Conservation (phyloP, 2,329 filamentous ascomycete genomes). For the Neopestalotiopsis clavispora region DNA sequence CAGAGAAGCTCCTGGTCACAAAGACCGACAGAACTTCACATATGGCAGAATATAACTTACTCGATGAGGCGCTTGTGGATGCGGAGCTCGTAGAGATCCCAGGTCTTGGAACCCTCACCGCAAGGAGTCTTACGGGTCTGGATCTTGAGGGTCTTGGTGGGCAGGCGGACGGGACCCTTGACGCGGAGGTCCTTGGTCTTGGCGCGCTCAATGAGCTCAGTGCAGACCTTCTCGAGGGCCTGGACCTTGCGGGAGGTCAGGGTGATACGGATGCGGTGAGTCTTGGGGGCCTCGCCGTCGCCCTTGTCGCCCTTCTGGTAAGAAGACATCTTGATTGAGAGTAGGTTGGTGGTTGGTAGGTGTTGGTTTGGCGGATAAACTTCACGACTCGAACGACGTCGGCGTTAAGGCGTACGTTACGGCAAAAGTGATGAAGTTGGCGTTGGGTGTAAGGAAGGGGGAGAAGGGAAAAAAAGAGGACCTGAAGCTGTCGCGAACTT, state of each 20-base stretch:
- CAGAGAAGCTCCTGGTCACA: no score
- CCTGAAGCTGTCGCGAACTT: slow-evolving; percentile 3
- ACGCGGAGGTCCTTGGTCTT: slow-evolving; percentile 98
- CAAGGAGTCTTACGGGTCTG: slow-evolving; percentile 98
- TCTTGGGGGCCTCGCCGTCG: slow-evolving; percentile 74
- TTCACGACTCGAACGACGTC: slow-evolving; percentile 80
- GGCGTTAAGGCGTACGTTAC: slow-evolving; percentile 52
- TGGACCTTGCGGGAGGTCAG: slow-evolving; percentile 93
- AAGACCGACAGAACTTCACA: no score
- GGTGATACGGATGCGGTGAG: slow-evolving; percentile 75
- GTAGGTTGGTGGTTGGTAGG: slow-evolving; percentile 23
- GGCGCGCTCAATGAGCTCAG: slow-evolving; percentile 97
- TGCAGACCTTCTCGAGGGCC: slow-evolving; percentile 97
- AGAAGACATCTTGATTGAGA: slow-evolving; percentile 69
- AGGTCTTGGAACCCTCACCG: slow-evolving; percentile 99
- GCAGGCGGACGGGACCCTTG: slow-evolving; percentile 92
- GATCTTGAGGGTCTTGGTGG: slow-evolving; percentile 96
- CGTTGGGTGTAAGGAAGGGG: slow-evolving; percentile 25
- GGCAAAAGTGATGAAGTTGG: slow-evolving; percentile 81
- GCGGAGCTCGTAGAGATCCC: slow-evolving; percentile 98
- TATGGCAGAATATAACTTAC: slow-evolving; percentile 50
- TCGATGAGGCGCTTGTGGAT: slow-evolving; percentile 99
- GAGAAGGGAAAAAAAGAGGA: slow-evolving; percentile 14
- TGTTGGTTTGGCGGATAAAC: slow-evolving; percentile 34
- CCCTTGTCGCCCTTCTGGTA: slow-evolving; percentile 95